Base-by-base conservation (phyloP, 805 yeast genomes). In the Yamadazyma laniorum region DNA sequence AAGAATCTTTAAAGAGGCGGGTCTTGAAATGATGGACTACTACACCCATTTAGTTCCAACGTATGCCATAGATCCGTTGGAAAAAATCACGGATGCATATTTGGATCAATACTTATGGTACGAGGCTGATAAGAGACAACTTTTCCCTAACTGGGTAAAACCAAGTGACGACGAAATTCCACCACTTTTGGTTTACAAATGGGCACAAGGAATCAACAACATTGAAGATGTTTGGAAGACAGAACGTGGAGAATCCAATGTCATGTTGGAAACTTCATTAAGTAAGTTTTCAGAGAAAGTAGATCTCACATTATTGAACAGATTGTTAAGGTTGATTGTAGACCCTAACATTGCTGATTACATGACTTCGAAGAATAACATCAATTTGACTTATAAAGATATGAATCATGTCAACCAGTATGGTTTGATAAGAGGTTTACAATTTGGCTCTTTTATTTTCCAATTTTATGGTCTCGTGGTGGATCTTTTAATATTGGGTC, bases 101-200 rank as follows among this genome's bases (percentile, higher is more conserved):
- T 62, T 93, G 28, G 98, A 91, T 53, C 99, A 93, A 53, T 93
- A 91, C 51, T 65, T 93, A 31, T 93, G 98, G 96, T 91, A 85
- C 60, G 98, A 93, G 56, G 91, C 93, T 7, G 96, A 87, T 38
- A 81, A 85, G 55, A 65, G 96, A 42, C 78, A 81, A 6, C 61
- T 93, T 18, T 93, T 93, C 62, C 99, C 99, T 3, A 83, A 82
- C 56, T 93, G 99, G 99, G 74, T 93, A 27, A 93, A 93, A 56
- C 99, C 99, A 6, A 79, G 85, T 49, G 99, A 93, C 52, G 75
- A 85, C 19, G 99, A 93, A 59, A 83, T 93, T 16, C 95, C 98
- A 0, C 99, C 96, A 0, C 60, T 90, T 22, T 67, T 91, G 44
- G 95, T 85, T 1, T 89, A 91, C 63, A 91, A 90, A 55, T 93